Conservation (phyloP, 2,329 filamentous ascomycete genomes). For the Claviceps sp. region DNA sequence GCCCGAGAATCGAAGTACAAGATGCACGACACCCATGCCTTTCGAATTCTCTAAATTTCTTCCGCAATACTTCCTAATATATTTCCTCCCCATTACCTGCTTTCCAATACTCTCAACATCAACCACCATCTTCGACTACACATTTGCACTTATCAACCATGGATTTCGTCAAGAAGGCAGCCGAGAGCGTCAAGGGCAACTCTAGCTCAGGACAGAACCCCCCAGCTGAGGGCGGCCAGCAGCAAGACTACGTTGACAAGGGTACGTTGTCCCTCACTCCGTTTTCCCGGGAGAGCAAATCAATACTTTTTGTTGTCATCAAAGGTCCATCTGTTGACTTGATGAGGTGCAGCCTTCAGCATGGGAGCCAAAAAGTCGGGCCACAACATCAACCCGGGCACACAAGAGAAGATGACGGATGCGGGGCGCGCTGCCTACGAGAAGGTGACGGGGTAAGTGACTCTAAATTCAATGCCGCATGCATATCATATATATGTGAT, state of each 20-base stretch:
- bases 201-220: constrained; percentile 9
- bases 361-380: constrained; percentile 21
- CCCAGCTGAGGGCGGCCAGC: constrained; percentile 6
- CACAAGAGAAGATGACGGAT: constrained; percentile 27
- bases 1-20: no score
- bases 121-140: no score
- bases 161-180: constrained; percentile 27
- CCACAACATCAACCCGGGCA: constrained; percentile 18
- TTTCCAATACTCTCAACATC: no score
- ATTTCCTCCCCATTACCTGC: no score
- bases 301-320: no score
- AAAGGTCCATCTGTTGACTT: no score
- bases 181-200: constrained; percentile 9
- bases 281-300: no score
- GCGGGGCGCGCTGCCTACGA: constrained; percentile 21
- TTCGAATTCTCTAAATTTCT: no score
- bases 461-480: background rate
- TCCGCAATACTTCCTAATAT: no score
- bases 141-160: constrained; percentile 10
- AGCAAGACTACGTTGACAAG: constrained; percentile 26
- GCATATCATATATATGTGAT: background rate
- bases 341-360: constrained; percentile 14
- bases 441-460: constrained; percentile 23
- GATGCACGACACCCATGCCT: no score
- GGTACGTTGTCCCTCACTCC: constrained; percentile 11